These are phyloP conservation scores for Ceratobasidium theobromae DNA, from an alignment of 1,284 basidiomycete genomes.

Conservation along the genomic window DNA sequence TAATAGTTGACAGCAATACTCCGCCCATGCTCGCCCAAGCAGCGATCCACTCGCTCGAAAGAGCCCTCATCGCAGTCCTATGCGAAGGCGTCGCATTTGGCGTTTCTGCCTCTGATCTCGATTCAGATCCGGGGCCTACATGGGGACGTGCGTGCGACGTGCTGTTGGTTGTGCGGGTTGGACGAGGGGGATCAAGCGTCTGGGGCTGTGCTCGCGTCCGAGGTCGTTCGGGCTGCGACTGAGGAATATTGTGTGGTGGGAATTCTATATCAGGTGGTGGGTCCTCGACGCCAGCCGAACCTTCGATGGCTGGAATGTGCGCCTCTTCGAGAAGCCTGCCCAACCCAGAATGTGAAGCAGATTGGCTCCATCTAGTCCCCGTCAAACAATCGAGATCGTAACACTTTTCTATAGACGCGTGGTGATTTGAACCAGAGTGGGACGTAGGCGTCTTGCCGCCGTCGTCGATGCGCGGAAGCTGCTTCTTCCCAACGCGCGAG, in stretches of 20 bases:
- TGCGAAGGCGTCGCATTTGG: conserved; percentile 25
- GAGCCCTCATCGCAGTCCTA: neutral
- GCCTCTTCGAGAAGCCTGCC: conserved; percentile 33
- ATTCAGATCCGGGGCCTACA: too few relatives aligned
- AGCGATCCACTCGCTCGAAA: conserved; percentile 24
- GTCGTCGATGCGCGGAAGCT: conserved; percentile 24
- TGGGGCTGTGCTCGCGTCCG: neutral
- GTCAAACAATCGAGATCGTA: conserved; percentile 35
- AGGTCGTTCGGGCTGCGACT: conserved; percentile 11
- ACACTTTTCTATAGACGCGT: conserved; percentile 28
- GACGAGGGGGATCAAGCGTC: neutral
- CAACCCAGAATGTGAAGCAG: conserved; percentile 31
- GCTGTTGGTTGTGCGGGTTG: conserved; percentile 6
- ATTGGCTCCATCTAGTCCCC: conserved; percentile 35
- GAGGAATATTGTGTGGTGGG: neutral
- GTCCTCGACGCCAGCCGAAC: conserved; percentile 43
- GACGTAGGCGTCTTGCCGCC: conserved; percentile 2
- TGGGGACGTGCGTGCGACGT: neutral
- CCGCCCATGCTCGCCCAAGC: conserved; percentile 22
- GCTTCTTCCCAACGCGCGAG: conserved; percentile 39
- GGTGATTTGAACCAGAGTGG: neutral
- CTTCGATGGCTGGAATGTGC: conserved; percentile 29
- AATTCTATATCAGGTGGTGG: neutral
- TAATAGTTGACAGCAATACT: conserved; percentile 7
- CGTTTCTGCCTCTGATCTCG: neutral